phyloP scores from a whole-genome alignment of 106 monocot species.

The Dactylorhiza incarnata region DNA sequence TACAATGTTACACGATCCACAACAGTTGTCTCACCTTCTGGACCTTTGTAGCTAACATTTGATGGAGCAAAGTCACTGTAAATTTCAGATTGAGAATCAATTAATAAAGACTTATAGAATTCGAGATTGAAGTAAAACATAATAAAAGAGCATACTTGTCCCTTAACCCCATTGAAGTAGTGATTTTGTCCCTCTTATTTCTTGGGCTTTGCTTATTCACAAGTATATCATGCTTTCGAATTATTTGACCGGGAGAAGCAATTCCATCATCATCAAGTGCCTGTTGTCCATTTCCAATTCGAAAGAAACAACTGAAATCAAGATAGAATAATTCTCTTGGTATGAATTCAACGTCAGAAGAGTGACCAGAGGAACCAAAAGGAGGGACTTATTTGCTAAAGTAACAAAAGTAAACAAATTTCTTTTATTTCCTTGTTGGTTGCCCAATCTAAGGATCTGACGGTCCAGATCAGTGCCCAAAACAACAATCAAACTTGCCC shows the following conservation, averaged over 20 bases:
- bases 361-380: neutral
- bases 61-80: conserved; percentile 49
- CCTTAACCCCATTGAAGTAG: neutral
- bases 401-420: too few species aligned
- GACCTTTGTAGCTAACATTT: conserved; percentile 34
- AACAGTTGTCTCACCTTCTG: conserved; percentile 75
- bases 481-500: too few species aligned
- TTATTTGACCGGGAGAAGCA: conserved; percentile 85
- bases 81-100: conserved; percentile 15
- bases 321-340: neutral
- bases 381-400: neutral
- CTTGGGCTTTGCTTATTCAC: conserved; percentile 76
- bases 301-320: neutral
- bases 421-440: too few species aligned
- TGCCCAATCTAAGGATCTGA: too few species aligned
- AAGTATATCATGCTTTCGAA: conserved; percentile 68
- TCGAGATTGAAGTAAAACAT: neutral
- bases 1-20: conserved; percentile 73
- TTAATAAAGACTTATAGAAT: conserved; percentile 1
- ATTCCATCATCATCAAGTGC: conserved; percentile 90
- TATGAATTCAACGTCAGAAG: neutral
- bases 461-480: too few species aligned
- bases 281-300: conserved; percentile 14
- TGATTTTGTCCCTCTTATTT: conserved; percentile 21
- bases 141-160: conserved; percentile 19